Percentiles rank a stretch among this genome's conserved stretches.
Conservation (phyloP, 164 flowering plant genomes). For the Berberis thunbergii region DNA sequence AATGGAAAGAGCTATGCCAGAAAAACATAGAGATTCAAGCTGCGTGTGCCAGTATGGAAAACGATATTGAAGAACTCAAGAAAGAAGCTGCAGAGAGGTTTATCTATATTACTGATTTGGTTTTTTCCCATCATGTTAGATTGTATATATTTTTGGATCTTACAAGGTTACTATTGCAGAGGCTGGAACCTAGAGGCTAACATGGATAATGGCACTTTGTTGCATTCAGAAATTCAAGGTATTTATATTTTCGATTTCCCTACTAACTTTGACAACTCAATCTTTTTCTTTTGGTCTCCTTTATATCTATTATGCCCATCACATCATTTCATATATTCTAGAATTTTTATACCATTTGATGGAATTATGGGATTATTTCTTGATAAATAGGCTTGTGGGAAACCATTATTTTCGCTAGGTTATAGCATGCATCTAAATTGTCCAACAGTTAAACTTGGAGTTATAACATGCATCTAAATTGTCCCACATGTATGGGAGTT, state of each 20-base stretch:
- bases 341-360: too few relatives aligned
- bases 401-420: too few relatives aligned
- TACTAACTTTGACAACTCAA: too few relatives aligned
- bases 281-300: too few relatives aligned
- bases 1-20: conserved; percentile 83
- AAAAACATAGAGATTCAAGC: conserved; percentile 79
- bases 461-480: too few relatives aligned
- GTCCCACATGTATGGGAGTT: too few relatives aligned
- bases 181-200: conserved; percentile 59
- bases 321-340: too few relatives aligned
- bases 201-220: conserved; percentile 33
- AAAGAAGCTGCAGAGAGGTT: conserved; percentile 74
- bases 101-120: background rate
- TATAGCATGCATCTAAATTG: too few relatives aligned
- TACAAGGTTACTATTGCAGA: conserved; percentile 22
- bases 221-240: conserved; percentile 26
- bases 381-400: too few relatives aligned
- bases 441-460: too few relatives aligned
- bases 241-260: background rate
- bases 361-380: too few relatives aligned
- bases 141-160: conserved; percentile 6
- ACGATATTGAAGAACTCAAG: conserved; percentile 39
- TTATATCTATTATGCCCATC: too few relatives aligned
- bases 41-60: conserved; percentile 64
- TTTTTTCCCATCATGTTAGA: background rate